phyloP scores from a whole-genome alignment of 345 rosid species.

The Salix arbutifolia region DNA sequence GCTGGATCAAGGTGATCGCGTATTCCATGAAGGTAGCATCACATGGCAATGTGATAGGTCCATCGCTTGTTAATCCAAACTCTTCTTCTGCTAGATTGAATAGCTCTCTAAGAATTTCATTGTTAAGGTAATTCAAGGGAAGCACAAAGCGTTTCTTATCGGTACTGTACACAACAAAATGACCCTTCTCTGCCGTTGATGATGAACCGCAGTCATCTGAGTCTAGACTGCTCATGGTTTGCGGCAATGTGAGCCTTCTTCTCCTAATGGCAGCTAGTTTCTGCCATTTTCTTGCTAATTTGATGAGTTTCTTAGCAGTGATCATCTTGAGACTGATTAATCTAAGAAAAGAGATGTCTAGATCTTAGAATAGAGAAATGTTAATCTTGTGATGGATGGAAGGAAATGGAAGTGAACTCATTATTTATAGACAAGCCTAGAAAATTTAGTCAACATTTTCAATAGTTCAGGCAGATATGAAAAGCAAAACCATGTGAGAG shows the following conservation, averaged over 20 bases:
- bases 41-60: slow-evolving; percentile 17
- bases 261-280: neutral
- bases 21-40: slow-evolving; percentile 16
- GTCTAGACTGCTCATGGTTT: neutral
- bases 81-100: slow-evolving; percentile 14
- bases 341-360: neutral
- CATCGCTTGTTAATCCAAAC: slow-evolving; percentile 10
- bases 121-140: slow-evolving; percentile 9
- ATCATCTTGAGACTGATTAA: neutral
- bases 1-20: neutral
- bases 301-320: neutral
- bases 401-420: neutral
- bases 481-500: neutral
- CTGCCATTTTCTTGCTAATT: slow-evolving; percentile 7
- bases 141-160: slow-evolving; percentile 13
- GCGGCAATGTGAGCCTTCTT: neutral
- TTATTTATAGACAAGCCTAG: neutral
- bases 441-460: neutral
- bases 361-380: neutral
- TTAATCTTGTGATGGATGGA: neutral
- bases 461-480: neutral
- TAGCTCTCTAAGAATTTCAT: slow-evolving; percentile 10
- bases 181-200: slow-evolving; percentile 4
- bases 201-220: neutral
- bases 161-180: slow-evolving; percentile 11